A percentile compares a stretch with the other conserved stretches of the same genome.
Evolutionary conservation across 2,329 filamentous ascomycete genomes (phyloP).

Genomic region (Fusarium sp.): DNA sequence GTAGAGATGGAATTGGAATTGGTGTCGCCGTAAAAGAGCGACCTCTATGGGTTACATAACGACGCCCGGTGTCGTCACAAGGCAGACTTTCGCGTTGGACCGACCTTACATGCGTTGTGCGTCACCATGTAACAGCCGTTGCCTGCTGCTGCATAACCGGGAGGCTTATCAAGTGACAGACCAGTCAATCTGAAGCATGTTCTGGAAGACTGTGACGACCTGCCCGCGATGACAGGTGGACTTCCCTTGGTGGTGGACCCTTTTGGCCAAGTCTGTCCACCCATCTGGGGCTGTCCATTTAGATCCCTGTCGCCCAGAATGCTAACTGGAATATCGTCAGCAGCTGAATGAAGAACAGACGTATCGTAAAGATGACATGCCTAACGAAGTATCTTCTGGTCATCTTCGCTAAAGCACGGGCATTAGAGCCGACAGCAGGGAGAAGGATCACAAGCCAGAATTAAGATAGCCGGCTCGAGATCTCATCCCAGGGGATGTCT

Average conservation of each 20-base stretch:
- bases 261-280: slow-evolving; percentile 11
- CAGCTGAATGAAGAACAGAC: slow-evolving; percentile 15
- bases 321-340: slow-evolving; percentile 21
- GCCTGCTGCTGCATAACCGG: neutral
- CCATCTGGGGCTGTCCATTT: slow-evolving; percentile 24
- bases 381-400: neutral
- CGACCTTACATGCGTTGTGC: neutral
- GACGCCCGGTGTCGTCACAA: neutral
- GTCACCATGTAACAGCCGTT: neutral
- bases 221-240: slow-evolving; percentile 5
- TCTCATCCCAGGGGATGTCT: slow-evolving; percentile 18
- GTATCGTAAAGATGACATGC: neutral
- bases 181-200: neutral
- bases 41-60: neutral
- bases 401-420: neutral
- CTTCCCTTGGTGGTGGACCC: slow-evolving; percentile 13
- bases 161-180: neutral
- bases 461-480: neutral
- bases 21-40: neutral
- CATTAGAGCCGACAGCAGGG: neutral
- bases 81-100: neutral
- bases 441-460: neutral
- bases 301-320: slow-evolving; percentile 24
- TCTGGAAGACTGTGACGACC: neutral
- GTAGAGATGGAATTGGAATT: slow-evolving; percentile 10